Evolutionary conservation across 352 stramenopile genomes (phyloP).

Genomic region (Globisporangium polare): DNA sequence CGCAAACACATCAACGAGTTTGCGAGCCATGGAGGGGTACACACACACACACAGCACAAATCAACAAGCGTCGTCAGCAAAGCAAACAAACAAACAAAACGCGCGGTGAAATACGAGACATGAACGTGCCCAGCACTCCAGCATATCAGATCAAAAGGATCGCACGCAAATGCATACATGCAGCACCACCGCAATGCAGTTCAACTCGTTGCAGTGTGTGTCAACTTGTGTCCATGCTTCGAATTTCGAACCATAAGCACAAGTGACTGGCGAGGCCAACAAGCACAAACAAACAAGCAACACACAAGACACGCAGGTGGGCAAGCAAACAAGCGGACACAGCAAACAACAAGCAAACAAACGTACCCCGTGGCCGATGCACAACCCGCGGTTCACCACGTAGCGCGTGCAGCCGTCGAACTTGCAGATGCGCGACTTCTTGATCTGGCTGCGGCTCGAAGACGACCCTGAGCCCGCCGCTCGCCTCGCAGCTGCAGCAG

Average conservation of each 20-base stretch:
- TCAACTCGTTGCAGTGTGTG: background rate
- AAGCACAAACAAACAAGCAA: background rate
- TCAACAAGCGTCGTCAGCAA: background rate
- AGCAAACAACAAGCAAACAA: background rate
- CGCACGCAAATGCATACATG: background rate
- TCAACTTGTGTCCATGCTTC: background rate
- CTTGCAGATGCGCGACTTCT: conserved; percentile 77
- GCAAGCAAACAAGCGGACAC: too few species aligned
- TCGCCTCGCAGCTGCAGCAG: background rate
- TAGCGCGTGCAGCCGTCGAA: conserved; percentile 72
- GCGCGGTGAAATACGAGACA: conserved; percentile 2
- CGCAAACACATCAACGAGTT: conserved; percentile 9
- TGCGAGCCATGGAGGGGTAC: conserved; percentile 9
- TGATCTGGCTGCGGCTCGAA: conserved; percentile 22
- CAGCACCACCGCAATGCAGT: too few species aligned
- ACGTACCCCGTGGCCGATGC: conserved; percentile 64
- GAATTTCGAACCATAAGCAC: conserved; percentile 1
- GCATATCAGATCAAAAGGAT: background rate
- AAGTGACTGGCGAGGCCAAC: background rate
- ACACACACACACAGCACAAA: conserved; percentile 1
- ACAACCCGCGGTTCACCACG: conserved; percentile 71
- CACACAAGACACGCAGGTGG: too few species aligned
- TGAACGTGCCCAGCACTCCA: background rate
- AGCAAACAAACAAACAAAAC: background rate
- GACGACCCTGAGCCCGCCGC: background rate